Evolutionary conservation across 495 filamentous ascomycete genomes (phyloP), one percentile per base, ranked within the genome.

Genomic region (Hyaloscypha bicolor): DNA sequence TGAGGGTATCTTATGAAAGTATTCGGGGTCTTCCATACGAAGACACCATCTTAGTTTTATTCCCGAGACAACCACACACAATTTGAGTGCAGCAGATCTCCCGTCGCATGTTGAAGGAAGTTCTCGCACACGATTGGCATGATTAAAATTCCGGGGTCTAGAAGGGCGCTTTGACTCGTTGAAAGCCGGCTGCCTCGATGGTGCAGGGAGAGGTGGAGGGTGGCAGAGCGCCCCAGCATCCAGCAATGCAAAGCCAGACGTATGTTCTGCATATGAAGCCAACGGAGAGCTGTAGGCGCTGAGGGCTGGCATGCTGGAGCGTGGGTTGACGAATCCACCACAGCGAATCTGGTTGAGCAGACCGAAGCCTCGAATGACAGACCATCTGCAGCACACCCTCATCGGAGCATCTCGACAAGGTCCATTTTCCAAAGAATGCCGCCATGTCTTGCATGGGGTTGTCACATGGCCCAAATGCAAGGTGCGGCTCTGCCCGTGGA

Each of bases 401-500:
- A 25, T 37, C 35, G 8, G 35, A 6, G 6, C 35, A 12, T 37
- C 42, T 48, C 42, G 52, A 64, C 62, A 55, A 56, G 62, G 62
- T 37, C 39, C 53, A 30, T n/a, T 14, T 57, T 57, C 55, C 53
- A 53, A 16, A 55, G 42, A 55, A 45, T 58, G 8, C 31, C 39
- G 35, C 51, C 33, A 58, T 21, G 55, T 57, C 31, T 25, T 22
- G 14, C 33, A n/a, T 45, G n/a, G 55, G 32, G 64, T 39, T 39
- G 31, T 67, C 65, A 68, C 65, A 68, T 68, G 60, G 59, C 59
- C 30, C 42, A 37, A 35, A 68, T 68, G 65, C 65, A 55, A 51
- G 42, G 57, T 62, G 65, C 65, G 65, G 65, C 58, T 67, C 65
- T 67, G 65, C 65, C 65, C 65, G 65, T 37, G n/a, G 51, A 25